Evolutionary conservation across 306 rosid species (phyloP), one percentile per base, ranked within the genome.

Genomic region (Vigna nakashimae): DNA sequence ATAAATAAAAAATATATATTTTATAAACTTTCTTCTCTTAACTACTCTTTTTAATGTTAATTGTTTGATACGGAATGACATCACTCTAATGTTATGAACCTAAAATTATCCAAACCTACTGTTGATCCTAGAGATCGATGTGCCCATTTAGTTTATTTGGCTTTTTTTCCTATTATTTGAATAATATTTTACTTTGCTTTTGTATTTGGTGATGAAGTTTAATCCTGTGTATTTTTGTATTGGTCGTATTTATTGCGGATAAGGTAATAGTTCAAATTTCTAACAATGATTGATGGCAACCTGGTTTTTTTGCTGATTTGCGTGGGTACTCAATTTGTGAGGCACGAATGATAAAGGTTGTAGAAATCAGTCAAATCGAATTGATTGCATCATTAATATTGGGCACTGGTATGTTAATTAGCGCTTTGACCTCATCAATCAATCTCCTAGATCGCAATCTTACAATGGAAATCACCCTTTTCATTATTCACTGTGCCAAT

Each of bases 341-440:
- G 76, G 13, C 52, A 51, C 17, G 14, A 17, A 45, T 52, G 75
- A 65, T 55, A 56, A 26, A 55, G 78, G 65, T 66, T 53, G 60
- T 22, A 20, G 40, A 18, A 52, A 43, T 12, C 7, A 9, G 82
- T 42, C 78, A 62, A 69, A 52, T 82, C 79, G 68, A 63, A 52
- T 55, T 52, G 55, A 70, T 55, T 12, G 55, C 24, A 18, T 38
- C 64, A 70, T 69, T 43, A 64, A 28, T 70, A 42, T 50, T 69
- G 74, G 17, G 34, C 46, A 52, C 65, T 26, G 71, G 20, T 46
- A 24, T 75, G 40, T 59, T 20, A 20, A 20, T 20, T 59, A 62
- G 72, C 58, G 63, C 48, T 45, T 12, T 2, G 11, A 1, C 50
- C 50, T 12, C 24, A 4, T 17, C 60, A 11, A 4, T 17, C 60